phyloP scores from a whole-genome alignment of 2,329 filamentous ascomycete genomes.

The Exophiala mesophila region DNA sequence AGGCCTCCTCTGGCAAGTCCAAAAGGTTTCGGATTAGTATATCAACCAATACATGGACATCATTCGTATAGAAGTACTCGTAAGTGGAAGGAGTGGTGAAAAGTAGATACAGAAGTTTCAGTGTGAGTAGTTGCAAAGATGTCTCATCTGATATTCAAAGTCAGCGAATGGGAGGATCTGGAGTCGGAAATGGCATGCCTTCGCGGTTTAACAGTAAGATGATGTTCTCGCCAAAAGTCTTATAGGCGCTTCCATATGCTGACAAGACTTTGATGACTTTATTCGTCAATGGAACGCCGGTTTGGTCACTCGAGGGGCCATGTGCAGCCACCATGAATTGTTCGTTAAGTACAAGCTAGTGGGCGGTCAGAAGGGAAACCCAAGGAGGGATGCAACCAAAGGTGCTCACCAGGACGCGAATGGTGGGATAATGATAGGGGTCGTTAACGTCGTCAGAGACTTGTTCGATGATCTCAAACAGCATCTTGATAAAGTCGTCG shows the following conservation, averaged over 20 bases:
- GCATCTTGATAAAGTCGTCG: constrained; percentile 75
- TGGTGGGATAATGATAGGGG: constrained; percentile 93
- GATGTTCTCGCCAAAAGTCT: constrained; percentile 96
- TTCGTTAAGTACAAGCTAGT: constrained; percentile 86
- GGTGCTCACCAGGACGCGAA: constrained; percentile 73
- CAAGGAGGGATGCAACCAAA: too few relatives aligned
- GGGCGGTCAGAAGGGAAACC: constrained; percentile 26
- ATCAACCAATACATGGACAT: constrained; percentile 86
- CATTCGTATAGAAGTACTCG: constrained; percentile 99
- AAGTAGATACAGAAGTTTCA: constrained; percentile 90
- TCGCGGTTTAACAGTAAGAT: constrained; percentile 93
- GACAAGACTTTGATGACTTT: constrained; percentile 89
- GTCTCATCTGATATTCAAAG: constrained; percentile 59
- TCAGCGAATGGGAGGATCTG: not conserved
- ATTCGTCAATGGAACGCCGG: constrained; percentile 66
- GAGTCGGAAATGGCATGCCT: constrained; percentile 41
- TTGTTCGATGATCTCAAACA: constrained; percentile 84
- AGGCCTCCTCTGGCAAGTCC: constrained; percentile 78
- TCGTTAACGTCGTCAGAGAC: constrained; percentile 82
- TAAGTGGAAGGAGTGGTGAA: constrained; percentile 89
- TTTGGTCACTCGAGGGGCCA: constrained; percentile 38
- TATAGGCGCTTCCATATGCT: constrained; percentile 71
- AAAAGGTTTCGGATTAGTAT: constrained; percentile 96
- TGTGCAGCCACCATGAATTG: constrained; percentile 86
- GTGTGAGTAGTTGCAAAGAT: constrained; percentile 87